Percentiles rank a stretch among this genome's conserved stretches.
Evolutionary conservation across 805 yeast species (phyloP).

Genomic region (Clavispora fructus): DNA sequence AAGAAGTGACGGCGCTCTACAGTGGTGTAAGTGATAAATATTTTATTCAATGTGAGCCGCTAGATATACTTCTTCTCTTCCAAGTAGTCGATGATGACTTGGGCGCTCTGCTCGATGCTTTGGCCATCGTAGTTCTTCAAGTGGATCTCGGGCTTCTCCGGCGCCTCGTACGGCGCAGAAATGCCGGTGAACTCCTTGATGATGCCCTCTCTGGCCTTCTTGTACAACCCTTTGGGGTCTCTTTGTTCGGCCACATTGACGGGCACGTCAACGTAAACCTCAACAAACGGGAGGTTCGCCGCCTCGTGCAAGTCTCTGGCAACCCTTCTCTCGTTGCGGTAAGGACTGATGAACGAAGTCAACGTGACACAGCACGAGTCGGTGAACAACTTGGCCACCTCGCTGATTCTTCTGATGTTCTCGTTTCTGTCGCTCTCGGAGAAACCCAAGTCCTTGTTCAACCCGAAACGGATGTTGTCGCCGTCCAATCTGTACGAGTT

Average conservation of each 20-base stretch:
- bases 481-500: conserved; percentile 88
- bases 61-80: conserved; percentile 41
- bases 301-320: conserved; percentile 83
- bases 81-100: conserved; percentile 64
- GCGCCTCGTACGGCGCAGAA: conserved; percentile 94
- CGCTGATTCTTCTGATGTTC: conserved; percentile 91
- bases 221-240: conserved; percentile 95
- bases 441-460: conserved; percentile 93
- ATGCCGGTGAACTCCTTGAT: conserved; percentile 95
- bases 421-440: conserved; percentile 89
- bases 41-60: not conserved
- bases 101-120: conserved; percentile 77
- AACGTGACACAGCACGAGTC: conserved; percentile 86
- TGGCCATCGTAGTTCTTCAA: conserved; percentile 61
- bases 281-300: conserved; percentile 75
- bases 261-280: conserved; percentile 91
- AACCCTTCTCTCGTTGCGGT: conserved; percentile 72
- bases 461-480: conserved; percentile 90
- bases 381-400: conserved; percentile 89
- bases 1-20: conserved; percentile 40
- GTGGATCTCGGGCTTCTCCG: conserved; percentile 77
- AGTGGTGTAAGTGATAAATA: not conserved
- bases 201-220: conserved; percentile 92
- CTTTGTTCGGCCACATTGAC: conserved; percentile 92
- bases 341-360: conserved; percentile 92